phyloP scores from a whole-genome alignment of 2,329 filamentous ascomycete genomes.

The Venturiaceae sp. region DNA sequence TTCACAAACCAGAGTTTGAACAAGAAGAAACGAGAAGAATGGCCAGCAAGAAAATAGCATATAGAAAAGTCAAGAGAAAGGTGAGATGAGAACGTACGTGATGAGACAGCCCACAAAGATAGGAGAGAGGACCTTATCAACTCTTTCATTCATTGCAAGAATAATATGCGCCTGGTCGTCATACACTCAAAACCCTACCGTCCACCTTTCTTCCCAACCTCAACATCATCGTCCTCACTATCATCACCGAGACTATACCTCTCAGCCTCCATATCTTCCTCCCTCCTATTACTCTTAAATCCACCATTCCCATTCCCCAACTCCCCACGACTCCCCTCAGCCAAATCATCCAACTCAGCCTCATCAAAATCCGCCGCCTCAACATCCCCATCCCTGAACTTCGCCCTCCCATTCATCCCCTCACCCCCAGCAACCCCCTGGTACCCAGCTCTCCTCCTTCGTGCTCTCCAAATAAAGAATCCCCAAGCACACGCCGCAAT shows the following conservation, averaged over 20 bases:
- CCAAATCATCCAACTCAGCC: conserved; percentile 40
- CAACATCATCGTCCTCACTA: conserved; percentile 7
- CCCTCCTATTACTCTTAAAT: background rate
- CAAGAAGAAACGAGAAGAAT: too few relatives aligned
- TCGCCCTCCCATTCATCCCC: conserved; percentile 30
- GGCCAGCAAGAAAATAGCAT: too few relatives aligned
- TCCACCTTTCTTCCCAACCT: background rate
- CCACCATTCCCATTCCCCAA: background rate
- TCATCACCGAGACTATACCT: conserved; percentile 6
- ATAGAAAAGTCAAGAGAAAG: too few relatives aligned
- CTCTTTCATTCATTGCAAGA: too few relatives aligned
- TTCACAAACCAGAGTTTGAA: too few relatives aligned
- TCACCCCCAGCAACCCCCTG: conserved; percentile 27
- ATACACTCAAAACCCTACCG: too few relatives aligned
- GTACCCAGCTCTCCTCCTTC: conserved; percentile 37
- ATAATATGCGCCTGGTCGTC: too few relatives aligned
- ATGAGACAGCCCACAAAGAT: too few relatives aligned
- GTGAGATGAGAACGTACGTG: too few relatives aligned
- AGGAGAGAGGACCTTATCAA: too few relatives aligned
- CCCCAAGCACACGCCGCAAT: conserved; percentile 66
- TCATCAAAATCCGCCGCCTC: conserved; percentile 56
- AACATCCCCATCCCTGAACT: conserved; percentile 35
- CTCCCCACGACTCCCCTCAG: background rate
- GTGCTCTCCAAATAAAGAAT: conserved; percentile 53
- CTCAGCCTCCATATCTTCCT: conserved; percentile 3